phyloP scores from a whole-genome alignment of 2,329 filamentous ascomycete species.

The Fusarium neocosmosporiellum region DNA sequence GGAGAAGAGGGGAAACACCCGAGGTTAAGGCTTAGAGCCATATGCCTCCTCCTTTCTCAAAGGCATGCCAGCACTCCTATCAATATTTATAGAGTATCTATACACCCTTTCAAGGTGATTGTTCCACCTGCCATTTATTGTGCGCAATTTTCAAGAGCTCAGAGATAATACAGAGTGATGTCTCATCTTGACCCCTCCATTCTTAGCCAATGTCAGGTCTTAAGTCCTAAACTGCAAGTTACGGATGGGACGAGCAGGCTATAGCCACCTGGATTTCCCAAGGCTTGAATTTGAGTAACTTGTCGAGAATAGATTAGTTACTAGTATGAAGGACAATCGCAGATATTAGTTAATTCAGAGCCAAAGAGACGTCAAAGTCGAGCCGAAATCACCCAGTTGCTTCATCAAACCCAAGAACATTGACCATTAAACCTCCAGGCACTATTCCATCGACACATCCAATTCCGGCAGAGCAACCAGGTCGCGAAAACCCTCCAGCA shows the following conservation, averaged over 20 bases:
- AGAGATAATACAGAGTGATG: too few relatives aligned
- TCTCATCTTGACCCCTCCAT: too few relatives aligned
- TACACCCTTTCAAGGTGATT: neutral
- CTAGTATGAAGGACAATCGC: neutral
- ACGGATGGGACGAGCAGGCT: neutral
- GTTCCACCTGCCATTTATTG: neutral
- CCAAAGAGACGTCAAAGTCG: neutral
- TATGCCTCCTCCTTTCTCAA: neutral
- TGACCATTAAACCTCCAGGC: neutral
- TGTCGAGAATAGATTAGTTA: neutral
- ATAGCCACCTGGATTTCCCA: neutral
- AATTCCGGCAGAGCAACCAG: neutral
- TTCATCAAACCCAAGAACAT: neutral
- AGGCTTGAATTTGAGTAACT: neutral
- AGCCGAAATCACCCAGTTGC: neutral
- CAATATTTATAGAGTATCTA: neutral
- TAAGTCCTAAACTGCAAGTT: neutral
- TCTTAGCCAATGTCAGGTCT: neutral
- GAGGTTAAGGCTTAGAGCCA: constrained; percentile 7
- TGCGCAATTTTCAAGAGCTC: too few relatives aligned
- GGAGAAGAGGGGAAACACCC: constrained; percentile 25
- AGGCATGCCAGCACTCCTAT: neutral
- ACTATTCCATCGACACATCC: neutral
- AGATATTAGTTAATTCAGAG: neutral
- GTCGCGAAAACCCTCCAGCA: neutral